Evolutionary conservation across 2,329 filamentous ascomycete species (phyloP).

Genomic region (Zymoseptoria brevis): DNA sequence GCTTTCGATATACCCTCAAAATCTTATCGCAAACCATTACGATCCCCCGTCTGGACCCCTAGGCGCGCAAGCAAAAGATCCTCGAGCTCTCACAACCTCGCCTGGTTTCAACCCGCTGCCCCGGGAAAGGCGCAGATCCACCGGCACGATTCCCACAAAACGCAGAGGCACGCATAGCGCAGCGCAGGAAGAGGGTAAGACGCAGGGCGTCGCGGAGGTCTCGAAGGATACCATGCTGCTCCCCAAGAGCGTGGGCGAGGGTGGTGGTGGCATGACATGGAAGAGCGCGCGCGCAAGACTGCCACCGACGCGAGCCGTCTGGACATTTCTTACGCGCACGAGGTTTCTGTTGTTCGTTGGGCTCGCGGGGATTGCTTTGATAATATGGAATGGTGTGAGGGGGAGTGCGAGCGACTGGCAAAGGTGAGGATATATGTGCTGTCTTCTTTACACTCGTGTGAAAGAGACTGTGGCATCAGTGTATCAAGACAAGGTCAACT

Average conservation of each 20-base stretch:
- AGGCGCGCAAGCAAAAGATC: not conserved
- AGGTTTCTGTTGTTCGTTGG: slow-evolving; percentile 69
- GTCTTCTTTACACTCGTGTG: not conserved
- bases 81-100: not conserved
- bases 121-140: not conserved
- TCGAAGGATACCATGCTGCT: slow-evolving; percentile 60
- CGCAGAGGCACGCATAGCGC: not conserved
- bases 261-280: slow-evolving; percentile 82
- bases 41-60: not conserved
- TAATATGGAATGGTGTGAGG: slow-evolving; percentile 83
- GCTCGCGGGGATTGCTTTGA: slow-evolving; percentile 60
- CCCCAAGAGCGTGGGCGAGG: slow-evolving; percentile 52
- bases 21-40: not conserved
- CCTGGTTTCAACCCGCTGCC: not conserved
- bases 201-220: not conserved
- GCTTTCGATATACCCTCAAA: not conserved
- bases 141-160: not conserved
- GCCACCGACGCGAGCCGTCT: slow-evolving; percentile 62
- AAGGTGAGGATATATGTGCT: slow-evolving; percentile 53
- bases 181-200: not conserved
- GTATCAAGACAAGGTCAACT: not conserved
- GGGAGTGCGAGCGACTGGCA: slow-evolving; percentile 80
- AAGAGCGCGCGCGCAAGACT: slow-evolving; percentile 76
- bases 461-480: not conserved
- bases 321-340: slow-evolving; percentile 61